Evolutionary conservation across 177 flowering plant genomes (phyloP).

Genomic region (Vitis hybrid): DNA sequence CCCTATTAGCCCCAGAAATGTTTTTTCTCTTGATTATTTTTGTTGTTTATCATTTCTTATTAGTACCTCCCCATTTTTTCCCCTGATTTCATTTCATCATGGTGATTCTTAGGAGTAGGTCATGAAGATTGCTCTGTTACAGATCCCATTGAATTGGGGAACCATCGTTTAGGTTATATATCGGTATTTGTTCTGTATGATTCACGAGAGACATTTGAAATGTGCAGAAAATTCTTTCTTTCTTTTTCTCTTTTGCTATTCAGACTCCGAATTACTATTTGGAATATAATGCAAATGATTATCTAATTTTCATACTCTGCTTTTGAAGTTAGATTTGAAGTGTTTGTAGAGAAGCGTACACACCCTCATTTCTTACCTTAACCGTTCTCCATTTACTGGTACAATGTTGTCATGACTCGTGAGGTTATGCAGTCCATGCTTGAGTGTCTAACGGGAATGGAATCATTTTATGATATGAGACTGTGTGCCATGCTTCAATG

Average conservation of each 20-base stretch:
- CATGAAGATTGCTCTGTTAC: conserved; percentile 39
- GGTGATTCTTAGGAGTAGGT: conserved; percentile 29
- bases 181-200: conserved; percentile 39
- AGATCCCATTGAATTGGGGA: conserved; percentile 35
- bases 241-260: not conserved
- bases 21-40: conserved; percentile 7
- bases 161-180: conserved; percentile 32
- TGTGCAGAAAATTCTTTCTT: conserved; percentile 62
- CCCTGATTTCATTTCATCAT: conserved; percentile 20
- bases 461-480: too few relatives aligned
- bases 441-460: too few relatives aligned
- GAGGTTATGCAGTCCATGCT: too few relatives aligned
- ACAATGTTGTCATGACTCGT: too few relatives aligned
- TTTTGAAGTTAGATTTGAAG: too few relatives aligned
- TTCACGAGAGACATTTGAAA: conserved; percentile 46
- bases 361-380: too few relatives aligned
- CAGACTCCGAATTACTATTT: not conserved
- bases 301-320: not conserved
- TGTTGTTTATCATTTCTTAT: conserved; percentile 10
- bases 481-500: too few relatives aligned
- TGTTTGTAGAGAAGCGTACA: too few relatives aligned
- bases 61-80: conserved; percentile 19
- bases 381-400: too few relatives aligned
- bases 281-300: not conserved
- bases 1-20: conserved; percentile 9